Percentiles rank a stretch among this genome's conserved stretches.
phyloP scores from a whole-genome alignment of 2,329 filamentous ascomycete genomes.

The Beauveria scarabaeidicola region DNA sequence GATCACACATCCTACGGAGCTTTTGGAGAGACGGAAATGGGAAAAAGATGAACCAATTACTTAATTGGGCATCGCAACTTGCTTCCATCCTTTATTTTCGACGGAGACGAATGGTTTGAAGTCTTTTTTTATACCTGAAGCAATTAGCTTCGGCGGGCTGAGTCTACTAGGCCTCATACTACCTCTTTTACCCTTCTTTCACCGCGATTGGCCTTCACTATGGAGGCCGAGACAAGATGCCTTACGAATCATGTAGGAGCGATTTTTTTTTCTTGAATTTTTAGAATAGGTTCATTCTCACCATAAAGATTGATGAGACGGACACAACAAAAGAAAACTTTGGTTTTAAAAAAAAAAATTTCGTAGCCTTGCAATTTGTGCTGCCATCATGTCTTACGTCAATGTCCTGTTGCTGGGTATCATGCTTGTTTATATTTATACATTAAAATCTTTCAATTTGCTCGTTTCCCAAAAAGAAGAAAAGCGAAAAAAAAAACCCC shows the following conservation, averaged over 20 bases:
- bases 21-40: constrained; percentile 3
- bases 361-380: not conserved
- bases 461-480: too few species aligned
- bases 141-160: not conserved
- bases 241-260: constrained; percentile 11
- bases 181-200: not conserved
- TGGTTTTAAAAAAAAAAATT: not conserved
- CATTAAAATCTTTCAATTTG: not conserved
- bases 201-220: not conserved
- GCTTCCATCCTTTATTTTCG: constrained; percentile 10
- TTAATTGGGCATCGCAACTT: not conserved
- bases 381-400: not conserved
- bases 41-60: not conserved
- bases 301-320: not conserved
- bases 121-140: not conserved
- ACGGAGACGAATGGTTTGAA: constrained; percentile 6
- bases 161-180: not conserved
- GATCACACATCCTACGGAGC: constrained; percentile 3
- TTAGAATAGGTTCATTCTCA: not conserved
- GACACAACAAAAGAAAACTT: not conserved
- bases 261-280: not conserved
- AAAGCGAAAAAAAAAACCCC: too few species aligned
- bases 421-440: not conserved
- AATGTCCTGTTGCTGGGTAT: not conserved
- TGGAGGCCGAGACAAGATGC: not conserved